A percentile compares a stretch with the other conserved stretches of the same genome.
Evolutionary conservation across 2,329 filamentous ascomycete genomes (phyloP).

Genomic region (Gnomoniopsis sp.): DNA sequence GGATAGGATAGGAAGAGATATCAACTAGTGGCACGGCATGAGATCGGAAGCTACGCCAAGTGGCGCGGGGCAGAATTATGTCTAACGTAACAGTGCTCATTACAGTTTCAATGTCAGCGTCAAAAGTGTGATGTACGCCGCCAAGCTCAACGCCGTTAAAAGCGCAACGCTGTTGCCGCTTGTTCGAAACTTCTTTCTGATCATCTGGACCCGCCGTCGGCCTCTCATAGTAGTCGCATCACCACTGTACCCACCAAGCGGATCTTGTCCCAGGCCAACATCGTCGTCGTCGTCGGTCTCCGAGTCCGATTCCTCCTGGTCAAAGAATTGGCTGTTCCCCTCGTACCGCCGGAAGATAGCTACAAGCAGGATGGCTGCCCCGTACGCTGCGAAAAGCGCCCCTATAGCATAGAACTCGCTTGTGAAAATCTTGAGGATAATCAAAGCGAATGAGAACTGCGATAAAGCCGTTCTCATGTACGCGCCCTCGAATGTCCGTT

Average conservation of each 20-base stretch:
- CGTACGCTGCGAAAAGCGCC: constrained; percentile 92
- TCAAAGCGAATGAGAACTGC: constrained; percentile 91
- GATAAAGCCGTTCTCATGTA: constrained; percentile 93
- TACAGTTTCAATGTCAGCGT: constrained; percentile 49
- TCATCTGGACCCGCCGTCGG: constrained; percentile 31
- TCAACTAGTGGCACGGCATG: not conserved
- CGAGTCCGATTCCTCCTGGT: constrained; percentile 39
- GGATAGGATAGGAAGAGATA: not conserved
- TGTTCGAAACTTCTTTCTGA: constrained; percentile 57
- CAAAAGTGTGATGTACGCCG: constrained; percentile 55
- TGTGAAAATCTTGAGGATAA: constrained; percentile 96
- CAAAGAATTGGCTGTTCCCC: constrained; percentile 92
- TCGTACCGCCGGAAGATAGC: constrained; percentile 84
- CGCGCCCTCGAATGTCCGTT: constrained; percentile 94
- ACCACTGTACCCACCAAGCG: not conserved
- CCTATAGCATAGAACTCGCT: constrained; percentile 95
- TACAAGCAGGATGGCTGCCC: constrained; percentile 77
- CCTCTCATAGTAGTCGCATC: constrained; percentile 23
- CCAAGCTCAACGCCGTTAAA: constrained; percentile 53
- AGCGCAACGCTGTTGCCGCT: constrained; percentile 61
- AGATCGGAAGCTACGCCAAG: not conserved
- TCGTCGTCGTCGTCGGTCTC: constrained; percentile 27
- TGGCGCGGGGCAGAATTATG: not conserved
- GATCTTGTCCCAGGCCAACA: constrained; percentile 4
- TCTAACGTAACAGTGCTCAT: not conserved